phyloP scores from a whole-genome alignment of 306 rosid genomes.

The Acmispon strigosus region DNA sequence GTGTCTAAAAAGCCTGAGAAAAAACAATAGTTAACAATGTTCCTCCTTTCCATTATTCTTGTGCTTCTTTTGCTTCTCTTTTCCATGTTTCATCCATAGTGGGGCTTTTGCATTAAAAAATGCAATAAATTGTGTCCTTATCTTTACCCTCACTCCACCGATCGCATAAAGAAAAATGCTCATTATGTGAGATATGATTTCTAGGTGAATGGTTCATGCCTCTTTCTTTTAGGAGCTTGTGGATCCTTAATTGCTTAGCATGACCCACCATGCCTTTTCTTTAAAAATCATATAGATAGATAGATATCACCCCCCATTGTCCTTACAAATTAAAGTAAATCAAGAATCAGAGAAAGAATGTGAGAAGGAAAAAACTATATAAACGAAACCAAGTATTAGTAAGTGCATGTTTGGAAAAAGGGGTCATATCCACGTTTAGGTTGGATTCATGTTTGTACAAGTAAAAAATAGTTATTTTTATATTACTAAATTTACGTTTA shows the following conservation, averaged over 20 bases:
- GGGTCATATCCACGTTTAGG: too few relatives aligned
- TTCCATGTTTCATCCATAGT: constrained; percentile 37
- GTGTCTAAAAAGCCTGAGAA: constrained; percentile 31
- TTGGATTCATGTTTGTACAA: too few relatives aligned
- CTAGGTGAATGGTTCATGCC: constrained; percentile 42
- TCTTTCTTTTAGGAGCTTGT: constrained; percentile 37
- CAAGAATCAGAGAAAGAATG: constrained; percentile 30
- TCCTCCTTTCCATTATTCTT: constrained; percentile 11
- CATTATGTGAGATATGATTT: constrained; percentile 50
- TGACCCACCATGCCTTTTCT: constrained; percentile 50
- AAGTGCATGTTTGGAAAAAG: too few relatives aligned
- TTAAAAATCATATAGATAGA: constrained; percentile 17
- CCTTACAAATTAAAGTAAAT: constrained; percentile 46
- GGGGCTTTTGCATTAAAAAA: constrained; percentile 42
- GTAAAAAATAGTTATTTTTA: too few relatives aligned
- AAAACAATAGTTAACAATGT: constrained; percentile 38
- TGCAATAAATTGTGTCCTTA: constrained; percentile 49
- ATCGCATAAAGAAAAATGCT: constrained; percentile 31
- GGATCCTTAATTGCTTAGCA: constrained; percentile 45
- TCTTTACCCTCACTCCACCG: constrained; percentile 62
- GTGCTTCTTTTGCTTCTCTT: constrained; percentile 30
- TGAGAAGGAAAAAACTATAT: constrained; percentile 6
- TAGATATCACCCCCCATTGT: constrained; percentile 33
- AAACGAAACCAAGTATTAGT: too few relatives aligned
- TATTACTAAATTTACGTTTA: too few relatives aligned